Evolutionary conservation across 208 protist genomes (phyloP).

Genomic region (Crithidia thermophila): DNA sequence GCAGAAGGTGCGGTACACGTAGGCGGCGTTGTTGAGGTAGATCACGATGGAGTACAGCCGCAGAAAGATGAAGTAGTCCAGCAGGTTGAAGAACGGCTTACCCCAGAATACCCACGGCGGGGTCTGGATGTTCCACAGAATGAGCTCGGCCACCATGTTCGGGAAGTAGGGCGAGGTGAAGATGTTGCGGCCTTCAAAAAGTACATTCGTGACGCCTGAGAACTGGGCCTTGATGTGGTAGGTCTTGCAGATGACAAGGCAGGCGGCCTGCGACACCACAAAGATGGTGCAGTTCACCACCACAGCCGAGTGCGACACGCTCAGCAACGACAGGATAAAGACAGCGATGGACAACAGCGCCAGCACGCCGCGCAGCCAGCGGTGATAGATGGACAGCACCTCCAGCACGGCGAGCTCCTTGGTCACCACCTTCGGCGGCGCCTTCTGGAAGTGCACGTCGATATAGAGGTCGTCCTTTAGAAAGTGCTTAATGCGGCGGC

Average conservation of each 20-base stretch:
- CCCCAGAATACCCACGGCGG: slow-evolving; percentile 59
- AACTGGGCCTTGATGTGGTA: slow-evolving; percentile 75
- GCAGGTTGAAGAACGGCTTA: slow-evolving; percentile 47
- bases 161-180: slow-evolving; percentile 76
- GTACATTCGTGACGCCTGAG: slow-evolving; percentile 57
- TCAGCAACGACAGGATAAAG: slow-evolving; percentile 58
- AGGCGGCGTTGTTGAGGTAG: slow-evolving; percentile 72
- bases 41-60: slow-evolving; percentile 70
- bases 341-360: slow-evolving; percentile 62
- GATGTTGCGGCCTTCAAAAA: slow-evolving; percentile 62
- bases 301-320: slow-evolving; percentile 26
- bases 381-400: slow-evolving; percentile 64
- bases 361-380: slow-evolving; percentile 74
- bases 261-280: slow-evolving; percentile 42
- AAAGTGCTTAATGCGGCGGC: slow-evolving; percentile 68
- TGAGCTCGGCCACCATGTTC: slow-evolving; percentile 61
- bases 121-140: slow-evolving; percentile 76
- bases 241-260: slow-evolving; percentile 58
- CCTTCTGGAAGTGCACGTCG: slow-evolving; percentile 52
- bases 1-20: slow-evolving; percentile 72
- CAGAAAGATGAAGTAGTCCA: slow-evolving; percentile 78
- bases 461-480: slow-evolving; percentile 70
- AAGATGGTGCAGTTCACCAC: slow-evolving; percentile 72
- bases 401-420: slow-evolving; percentile 58
- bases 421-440: slow-evolving; percentile 44